These are phyloP conservation scores for Globisporangium acanthophoron DNA, from an alignment of 352 stramenopile genomes.

Conservation along the genomic window DNA sequence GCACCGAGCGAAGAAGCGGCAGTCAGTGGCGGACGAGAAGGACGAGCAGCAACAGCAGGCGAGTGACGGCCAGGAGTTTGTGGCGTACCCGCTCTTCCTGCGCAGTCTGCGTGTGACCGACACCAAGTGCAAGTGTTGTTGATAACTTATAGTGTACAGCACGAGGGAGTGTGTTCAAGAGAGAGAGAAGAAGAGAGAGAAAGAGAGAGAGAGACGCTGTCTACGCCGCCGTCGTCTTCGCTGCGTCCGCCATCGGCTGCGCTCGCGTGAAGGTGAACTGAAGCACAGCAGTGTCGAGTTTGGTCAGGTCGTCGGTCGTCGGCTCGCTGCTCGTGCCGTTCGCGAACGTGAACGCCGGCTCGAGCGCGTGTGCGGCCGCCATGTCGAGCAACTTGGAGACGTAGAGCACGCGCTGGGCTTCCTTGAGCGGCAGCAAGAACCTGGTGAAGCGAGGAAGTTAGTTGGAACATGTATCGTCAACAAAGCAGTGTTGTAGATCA, in stretches of 20 bases:
- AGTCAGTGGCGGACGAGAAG: constrained; percentile 17
- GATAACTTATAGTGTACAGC: constrained; percentile 15
- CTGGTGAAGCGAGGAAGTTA: constrained; percentile 16
- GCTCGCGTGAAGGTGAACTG: constrained; percentile 31
- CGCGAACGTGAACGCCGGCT: constrained; percentile 28
- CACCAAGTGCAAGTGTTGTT: constrained; percentile 16
- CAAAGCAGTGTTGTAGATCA: too few relatives aligned
- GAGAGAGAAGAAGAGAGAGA: too few relatives aligned
- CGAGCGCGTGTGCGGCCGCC: constrained; percentile 23
- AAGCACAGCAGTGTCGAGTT: constrained; percentile 57
- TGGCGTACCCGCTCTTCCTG: constrained; percentile 72
- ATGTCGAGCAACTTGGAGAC: constrained; percentile 67
- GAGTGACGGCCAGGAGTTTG: constrained; percentile 19
- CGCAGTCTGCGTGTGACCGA: constrained; percentile 67
- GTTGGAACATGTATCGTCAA: background rate
- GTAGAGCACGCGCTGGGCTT: constrained; percentile 62
- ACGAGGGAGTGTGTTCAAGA: too few relatives aligned
- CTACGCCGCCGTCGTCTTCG: too few relatives aligned
- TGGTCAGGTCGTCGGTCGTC: constrained; percentile 35
- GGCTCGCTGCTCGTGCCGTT: constrained; percentile 18
- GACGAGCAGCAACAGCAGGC: constrained; percentile 7
- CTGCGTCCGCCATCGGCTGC: background rate
- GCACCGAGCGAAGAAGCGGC: constrained; percentile 20
- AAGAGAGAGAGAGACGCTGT: too few relatives aligned
- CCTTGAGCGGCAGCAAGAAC: constrained; percentile 66